Evolutionary conservation across 129 eudicot species (phyloP).

Genomic region (Centrapalus pauciflorus): DNA sequence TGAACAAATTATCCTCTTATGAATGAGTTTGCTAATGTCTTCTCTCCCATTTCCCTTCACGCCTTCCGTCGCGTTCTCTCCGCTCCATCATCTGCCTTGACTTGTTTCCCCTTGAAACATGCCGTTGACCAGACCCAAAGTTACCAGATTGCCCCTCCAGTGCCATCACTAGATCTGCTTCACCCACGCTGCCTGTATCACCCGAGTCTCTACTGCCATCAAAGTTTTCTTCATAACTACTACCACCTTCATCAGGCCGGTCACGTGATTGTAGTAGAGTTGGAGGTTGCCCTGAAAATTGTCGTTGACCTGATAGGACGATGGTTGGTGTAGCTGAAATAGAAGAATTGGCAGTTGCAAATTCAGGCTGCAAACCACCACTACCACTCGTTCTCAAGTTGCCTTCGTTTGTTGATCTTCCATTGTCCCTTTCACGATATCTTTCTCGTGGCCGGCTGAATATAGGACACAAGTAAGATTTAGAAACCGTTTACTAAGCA

Average conservation of each 20-base stretch:
- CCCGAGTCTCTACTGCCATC: conserved; percentile 91
- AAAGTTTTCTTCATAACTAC: conserved; percentile 79
- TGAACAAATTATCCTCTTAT: neutral
- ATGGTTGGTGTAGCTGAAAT: conserved; percentile 38
- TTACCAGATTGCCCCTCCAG: conserved; percentile 65
- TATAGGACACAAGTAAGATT: neutral
- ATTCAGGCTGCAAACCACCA: conserved; percentile 46
- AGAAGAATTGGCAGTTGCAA: conserved; percentile 32
- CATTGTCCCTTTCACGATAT: conserved; percentile 79
- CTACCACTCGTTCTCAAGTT: conserved; percentile 45
- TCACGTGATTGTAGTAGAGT: conserved; percentile 83
- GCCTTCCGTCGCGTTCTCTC: conserved; percentile 87
- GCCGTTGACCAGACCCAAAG: conserved; percentile 60
- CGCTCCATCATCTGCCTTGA: conserved; percentile 81
- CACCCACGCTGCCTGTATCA: conserved; percentile 92
- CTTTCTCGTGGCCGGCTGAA: conserved; percentile 80
- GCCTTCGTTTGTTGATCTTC: conserved; percentile 58
- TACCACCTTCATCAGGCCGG: conserved; percentile 76
- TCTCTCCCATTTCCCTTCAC: conserved; percentile 98
- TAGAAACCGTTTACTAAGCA: neutral
- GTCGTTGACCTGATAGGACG: conserved; percentile 53
- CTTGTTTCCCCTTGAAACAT: conserved; percentile 65
- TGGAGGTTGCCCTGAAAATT: conserved; percentile 66
- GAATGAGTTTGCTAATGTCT: conserved; percentile 43
- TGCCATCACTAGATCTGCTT: conserved; percentile 58